Conservation (phyloP, 2,329 filamentous ascomycete genomes). For the Berkeleyomyces basicola region DNA sequence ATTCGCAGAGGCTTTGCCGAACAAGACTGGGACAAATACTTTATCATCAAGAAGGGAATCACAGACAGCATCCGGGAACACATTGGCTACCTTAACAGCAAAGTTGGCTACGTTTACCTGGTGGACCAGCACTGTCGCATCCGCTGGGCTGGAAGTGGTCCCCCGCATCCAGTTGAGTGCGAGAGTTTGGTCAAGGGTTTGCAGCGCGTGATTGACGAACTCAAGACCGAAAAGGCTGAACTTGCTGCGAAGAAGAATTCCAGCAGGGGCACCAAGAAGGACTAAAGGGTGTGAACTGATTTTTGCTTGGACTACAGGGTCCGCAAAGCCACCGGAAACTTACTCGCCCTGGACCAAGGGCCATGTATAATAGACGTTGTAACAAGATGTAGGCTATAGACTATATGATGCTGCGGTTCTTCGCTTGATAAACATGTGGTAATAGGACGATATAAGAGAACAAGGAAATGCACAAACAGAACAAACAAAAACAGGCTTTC, state of each 20-base stretch:
- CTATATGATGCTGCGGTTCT: neutral
- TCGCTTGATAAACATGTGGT: neutral
- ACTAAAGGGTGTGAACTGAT: neutral
- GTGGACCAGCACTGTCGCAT: slow-evolving; percentile 78
- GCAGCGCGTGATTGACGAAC: slow-evolving; percentile 44
- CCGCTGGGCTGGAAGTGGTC: slow-evolving; percentile 78
- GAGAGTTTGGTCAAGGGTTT: slow-evolving; percentile 50
- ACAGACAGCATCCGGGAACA: slow-evolving; percentile 44
- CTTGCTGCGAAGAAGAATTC: slow-evolving; percentile 16
- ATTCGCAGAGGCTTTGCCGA: slow-evolving; percentile 33
- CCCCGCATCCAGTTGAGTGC: slow-evolving; percentile 47
- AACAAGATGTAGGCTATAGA: neutral
- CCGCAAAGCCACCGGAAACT: neutral
- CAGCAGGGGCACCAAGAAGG: neutral
- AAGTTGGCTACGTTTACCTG: slow-evolving; percentile 87
- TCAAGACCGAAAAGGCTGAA: slow-evolving; percentile 23
- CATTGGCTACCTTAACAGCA: slow-evolving; percentile 64
- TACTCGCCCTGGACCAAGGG: neutral
- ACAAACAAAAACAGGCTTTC: slow-evolving; percentile 5
- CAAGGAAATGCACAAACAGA: neutral
- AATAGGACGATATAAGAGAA: neutral
- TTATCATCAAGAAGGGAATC: slow-evolving; percentile 41
- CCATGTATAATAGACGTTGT: neutral
- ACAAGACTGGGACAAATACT: slow-evolving; percentile 43
- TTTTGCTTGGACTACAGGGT: slow-evolving; percentile 9